Base-by-base conservation (phyloP, 768 basidiomycete species). In the Panaeolus cyanescens region DNA sequence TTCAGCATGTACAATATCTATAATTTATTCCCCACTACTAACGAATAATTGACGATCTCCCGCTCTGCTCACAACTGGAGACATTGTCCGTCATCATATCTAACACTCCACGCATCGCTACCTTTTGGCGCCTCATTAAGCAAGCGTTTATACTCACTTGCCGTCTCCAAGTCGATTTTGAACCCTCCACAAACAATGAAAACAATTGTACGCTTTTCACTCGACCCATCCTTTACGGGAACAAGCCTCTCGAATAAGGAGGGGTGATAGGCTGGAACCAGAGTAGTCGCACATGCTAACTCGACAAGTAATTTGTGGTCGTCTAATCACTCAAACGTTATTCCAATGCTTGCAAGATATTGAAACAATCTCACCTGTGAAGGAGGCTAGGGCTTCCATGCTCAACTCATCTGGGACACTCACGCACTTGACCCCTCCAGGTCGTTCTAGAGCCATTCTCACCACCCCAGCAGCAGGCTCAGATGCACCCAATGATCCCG, bases 171-270 rank as follows among this genome's bases (percentile, higher is more conserved):
- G 5, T 87, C 85, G 30, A 87, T 77, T 66, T 91, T 92, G 72
- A 87, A 86, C 0, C 92, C 91, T 7, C 88, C 85, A 62, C 89
- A 90, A 6, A 89, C 85, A 53, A 91, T 77, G 70, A 89, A 89
- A 1, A 90, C 84, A n/a, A 87, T 77, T 0, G 72, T 75, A 31
- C 76, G 73, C 13, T 30, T 39, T 30, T 39, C 50, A n/a, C 28
- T 39, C 20, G 55, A 50, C 25, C 58, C 54, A 30, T 50, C 54
- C 17, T 39, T 20, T 34, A 33, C 25, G 42, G 34, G 61, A 13
- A 58, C 45, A 33, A 56, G 33, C 53, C 45, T 42, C 13, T 83
- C 72, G 67, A 93, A 85, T 28, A 92, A 72, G 5, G 74, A 71
- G 1, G 73, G 78, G 32, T 81, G 81, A 68, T 92, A 93, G 2